These are phyloP conservation scores for Amanita brunnescens DNA, from an alignment of 768 basidiomycete species.

Conservation along the genomic window DNA sequence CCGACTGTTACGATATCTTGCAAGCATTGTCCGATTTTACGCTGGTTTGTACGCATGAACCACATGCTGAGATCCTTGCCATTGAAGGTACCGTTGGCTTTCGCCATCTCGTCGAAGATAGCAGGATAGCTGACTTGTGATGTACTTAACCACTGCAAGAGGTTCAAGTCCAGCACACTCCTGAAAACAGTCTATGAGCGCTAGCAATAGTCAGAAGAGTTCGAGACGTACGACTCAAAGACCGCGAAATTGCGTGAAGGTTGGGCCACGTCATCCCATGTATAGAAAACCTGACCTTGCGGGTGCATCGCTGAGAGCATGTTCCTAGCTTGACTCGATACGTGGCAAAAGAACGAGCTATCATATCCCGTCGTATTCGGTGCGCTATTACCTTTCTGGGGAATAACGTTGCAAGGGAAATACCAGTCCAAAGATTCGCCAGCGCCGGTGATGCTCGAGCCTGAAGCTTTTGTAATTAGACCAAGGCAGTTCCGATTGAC, in stretches of 20 bases:
- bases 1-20: conserved; percentile 83
- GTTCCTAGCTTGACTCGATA: conserved; percentile 40
- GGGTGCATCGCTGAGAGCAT: conserved; percentile 41
- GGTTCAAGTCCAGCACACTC: conserved; percentile 77
- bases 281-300: conserved; percentile 87
- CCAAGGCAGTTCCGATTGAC: conserved; percentile 77
- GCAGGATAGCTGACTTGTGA: conserved; percentile 77
- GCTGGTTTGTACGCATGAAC: conserved; percentile 64
- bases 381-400: conserved; percentile 54
- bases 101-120: conserved; percentile 73
- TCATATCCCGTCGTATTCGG: conserved; percentile 69
- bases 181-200: conserved; percentile 30
- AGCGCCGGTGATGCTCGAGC: conserved; percentile 60
- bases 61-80: conserved; percentile 85
- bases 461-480: conserved; percentile 62
- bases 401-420: conserved; percentile 91
- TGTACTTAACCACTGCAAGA: conserved; percentile 78
- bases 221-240: conserved; percentile 71
- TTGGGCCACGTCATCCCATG: conserved; percentile 78
- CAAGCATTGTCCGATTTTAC: conserved; percentile 67
- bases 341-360: conserved; percentile 63
- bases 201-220: neutral
- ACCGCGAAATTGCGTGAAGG: conserved; percentile 78
- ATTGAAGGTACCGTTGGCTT: conserved; percentile 62
- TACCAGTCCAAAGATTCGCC: conserved; percentile 79